Percentiles rank a stretch among this genome's conserved stretches.
Conservation (phyloP, 2,329 filamentous ascomycete species). For the Fusarium kyushuense region DNA sequence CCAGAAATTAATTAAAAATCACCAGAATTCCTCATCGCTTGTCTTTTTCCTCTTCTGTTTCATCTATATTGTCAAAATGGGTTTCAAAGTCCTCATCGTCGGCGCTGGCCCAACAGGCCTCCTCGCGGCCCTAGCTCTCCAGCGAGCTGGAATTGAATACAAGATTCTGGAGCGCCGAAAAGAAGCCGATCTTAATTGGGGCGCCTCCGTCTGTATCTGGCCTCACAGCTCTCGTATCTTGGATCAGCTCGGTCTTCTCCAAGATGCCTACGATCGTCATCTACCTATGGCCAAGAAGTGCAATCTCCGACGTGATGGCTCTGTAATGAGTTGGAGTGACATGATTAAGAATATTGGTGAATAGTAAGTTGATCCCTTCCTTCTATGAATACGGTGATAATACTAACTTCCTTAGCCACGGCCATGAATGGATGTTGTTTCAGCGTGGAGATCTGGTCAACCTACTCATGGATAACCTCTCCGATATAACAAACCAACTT, state of each 20-base stretch:
- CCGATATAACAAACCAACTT: constrained; percentile 7
- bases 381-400: fast-evolving
- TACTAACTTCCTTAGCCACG: constrained; percentile 6
- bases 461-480: constrained; percentile 21
- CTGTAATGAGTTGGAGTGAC: constrained; percentile 26
- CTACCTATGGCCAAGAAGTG: constrained; percentile 29
- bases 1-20: background rate
- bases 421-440: constrained; percentile 39
- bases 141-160: constrained; percentile 20
- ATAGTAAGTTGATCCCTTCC: background rate
- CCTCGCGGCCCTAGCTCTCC: constrained; percentile 14
- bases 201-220: constrained; percentile 26
- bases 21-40: background rate
- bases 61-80: background rate
- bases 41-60: background rate
- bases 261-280: background rate
- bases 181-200: constrained; percentile 26
- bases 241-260: constrained; percentile 25
- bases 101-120: constrained; percentile 27
- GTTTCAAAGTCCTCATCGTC: constrained; percentile 25
- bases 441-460: constrained; percentile 32
- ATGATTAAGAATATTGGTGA: constrained; percentile 28
- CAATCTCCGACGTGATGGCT: constrained; percentile 20
- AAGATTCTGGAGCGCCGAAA: constrained; percentile 19
- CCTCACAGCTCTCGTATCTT: constrained; percentile 23